A percentile compares a stretch with the other conserved stretches of the same genome.
These are phyloP conservation scores for Suillus americanus DNA, from an alignment of 768 basidiomycete species.

Conservation along the genomic window DNA sequence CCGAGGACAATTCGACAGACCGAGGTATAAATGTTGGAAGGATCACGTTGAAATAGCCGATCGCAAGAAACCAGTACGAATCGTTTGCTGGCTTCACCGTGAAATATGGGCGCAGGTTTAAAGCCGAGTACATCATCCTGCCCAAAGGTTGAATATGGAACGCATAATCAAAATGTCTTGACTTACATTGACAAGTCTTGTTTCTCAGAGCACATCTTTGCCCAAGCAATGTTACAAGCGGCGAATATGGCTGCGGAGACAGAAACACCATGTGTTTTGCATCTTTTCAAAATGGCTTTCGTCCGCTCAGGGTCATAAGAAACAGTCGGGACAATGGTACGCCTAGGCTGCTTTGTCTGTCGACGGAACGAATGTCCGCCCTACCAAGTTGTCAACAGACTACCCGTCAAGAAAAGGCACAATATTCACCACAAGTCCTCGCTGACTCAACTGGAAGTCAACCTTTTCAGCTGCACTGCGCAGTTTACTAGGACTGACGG, in stretches of 20 bases:
- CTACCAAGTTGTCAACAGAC: slow-evolving; percentile 28
- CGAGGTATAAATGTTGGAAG: slow-evolving; percentile 71
- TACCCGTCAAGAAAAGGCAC: slow-evolving; percentile 5
- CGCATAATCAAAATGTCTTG: background rate
- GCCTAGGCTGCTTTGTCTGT: slow-evolving; percentile 41
- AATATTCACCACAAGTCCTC: slow-evolving; percentile 51
- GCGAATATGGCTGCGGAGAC: slow-evolving; percentile 77
- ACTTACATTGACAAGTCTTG: slow-evolving; percentile 54
- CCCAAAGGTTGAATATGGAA: background rate
- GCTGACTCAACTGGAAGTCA: slow-evolving; percentile 56
- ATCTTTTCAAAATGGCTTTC: slow-evolving; percentile 61
- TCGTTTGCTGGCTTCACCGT: slow-evolving; percentile 43
- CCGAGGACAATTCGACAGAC: slow-evolving; percentile 36
- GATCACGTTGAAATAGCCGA: slow-evolving; percentile 80
- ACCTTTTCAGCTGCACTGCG: slow-evolving; percentile 47
- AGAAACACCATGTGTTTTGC: slow-evolving; percentile 71
- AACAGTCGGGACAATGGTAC: slow-evolving; percentile 70
- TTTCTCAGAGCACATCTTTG: slow-evolving; percentile 43
- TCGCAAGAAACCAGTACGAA: slow-evolving; percentile 82
- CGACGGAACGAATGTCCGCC: slow-evolving; percentile 76
- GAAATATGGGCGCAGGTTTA: slow-evolving; percentile 71
- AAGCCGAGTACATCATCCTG: slow-evolving; percentile 84
- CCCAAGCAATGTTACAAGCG: slow-evolving; percentile 75
- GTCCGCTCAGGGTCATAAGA: slow-evolving; percentile 57
- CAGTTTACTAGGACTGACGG: slow-evolving; percentile 36